phyloP scores from a whole-genome alignment of 225 moss, liverwort and hornwort genomes.

The Marchantia paleacea region DNA sequence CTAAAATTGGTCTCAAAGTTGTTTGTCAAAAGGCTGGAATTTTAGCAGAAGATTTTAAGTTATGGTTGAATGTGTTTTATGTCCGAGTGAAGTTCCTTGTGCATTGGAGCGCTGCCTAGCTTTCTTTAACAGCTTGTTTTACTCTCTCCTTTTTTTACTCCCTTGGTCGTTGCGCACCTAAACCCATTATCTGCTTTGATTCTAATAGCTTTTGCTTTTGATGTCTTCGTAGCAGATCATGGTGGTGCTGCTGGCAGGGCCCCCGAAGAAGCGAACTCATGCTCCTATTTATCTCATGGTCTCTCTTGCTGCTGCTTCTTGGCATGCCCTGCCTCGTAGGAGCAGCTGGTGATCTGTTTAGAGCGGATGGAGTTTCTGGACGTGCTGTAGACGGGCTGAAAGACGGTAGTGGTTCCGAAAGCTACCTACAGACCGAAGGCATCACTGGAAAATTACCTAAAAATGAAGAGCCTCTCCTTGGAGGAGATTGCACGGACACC shows the following conservation, averaged over 20 bases:
- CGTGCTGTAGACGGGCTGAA: slow-evolving; percentile 31
- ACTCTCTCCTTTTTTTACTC: too few relatives aligned
- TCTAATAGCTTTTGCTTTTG: background rate
- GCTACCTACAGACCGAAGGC: slow-evolving; percentile 30
- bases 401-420: slow-evolving; percentile 26
- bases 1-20: too few relatives aligned
- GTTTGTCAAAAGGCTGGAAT: too few relatives aligned
- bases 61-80: background rate
- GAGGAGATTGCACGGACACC: slow-evolving; percentile 13
- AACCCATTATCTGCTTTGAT: background rate
- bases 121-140: too few relatives aligned
- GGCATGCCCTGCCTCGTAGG: slow-evolving; percentile 57
- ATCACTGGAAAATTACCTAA: slow-evolving; percentile 32
- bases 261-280: slow-evolving; percentile 30
- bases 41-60: background rate
- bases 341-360: slow-evolving; percentile 48
- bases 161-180: too few relatives aligned
- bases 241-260: slow-evolving; percentile 39
- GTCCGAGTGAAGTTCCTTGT: background rate
- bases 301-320: slow-evolving; percentile 58
- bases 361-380: slow-evolving; percentile 30
- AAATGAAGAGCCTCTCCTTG: slow-evolving; percentile 39
- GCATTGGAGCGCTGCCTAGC: background rate
- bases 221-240: slow-evolving; percentile 31
- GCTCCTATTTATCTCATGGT: slow-evolving; percentile 42